phyloP scores from a whole-genome alignment of 805 yeast genomes.

The Starmerella gropengiesseri region DNA sequence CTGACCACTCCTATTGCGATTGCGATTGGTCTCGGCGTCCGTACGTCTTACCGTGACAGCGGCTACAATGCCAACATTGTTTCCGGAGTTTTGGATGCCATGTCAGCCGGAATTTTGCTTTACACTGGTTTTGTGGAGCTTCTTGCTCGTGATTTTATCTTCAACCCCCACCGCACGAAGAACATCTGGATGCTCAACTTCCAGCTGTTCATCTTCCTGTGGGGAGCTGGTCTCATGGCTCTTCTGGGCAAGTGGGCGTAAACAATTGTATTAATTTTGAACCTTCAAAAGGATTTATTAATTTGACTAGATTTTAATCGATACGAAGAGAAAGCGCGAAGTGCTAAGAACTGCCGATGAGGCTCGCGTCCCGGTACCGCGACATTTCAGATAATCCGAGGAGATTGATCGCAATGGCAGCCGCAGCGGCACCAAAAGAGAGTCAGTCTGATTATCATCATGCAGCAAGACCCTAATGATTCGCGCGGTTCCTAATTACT shows the following conservation, averaged over 20 bases:
- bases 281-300: not conserved
- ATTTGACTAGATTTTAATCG: too few relatives aligned
- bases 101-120: slow-evolving; percentile 60
- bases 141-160: slow-evolving; percentile 61
- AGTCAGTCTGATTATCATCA: too few relatives aligned
- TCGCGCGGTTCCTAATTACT: not conserved
- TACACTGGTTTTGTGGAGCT: slow-evolving; percentile 67
- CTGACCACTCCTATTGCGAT: slow-evolving; percentile 58
- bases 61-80: slow-evolving; percentile 45
- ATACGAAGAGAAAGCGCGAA: too few relatives aligned
- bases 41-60: slow-evolving; percentile 44
- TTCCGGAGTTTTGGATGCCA: slow-evolving; percentile 55
- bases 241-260: slow-evolving; percentile 67
- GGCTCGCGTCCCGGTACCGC: too few relatives aligned
- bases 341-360: too few relatives aligned
- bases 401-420: too few relatives aligned
- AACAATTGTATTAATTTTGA: not conserved
- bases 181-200: slow-evolving; percentile 35
- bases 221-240: slow-evolving; percentile 65
- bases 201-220: slow-evolving; percentile 36
- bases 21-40: slow-evolving; percentile 65
- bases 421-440: too few relatives aligned
- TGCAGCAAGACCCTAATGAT: not conserved
- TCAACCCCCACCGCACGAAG: slow-evolving; percentile 34
- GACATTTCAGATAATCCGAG: too few relatives aligned